phyloP scores from a whole-genome alignment of 805 yeast species.

The Brettanomyces sp. region DNA sequence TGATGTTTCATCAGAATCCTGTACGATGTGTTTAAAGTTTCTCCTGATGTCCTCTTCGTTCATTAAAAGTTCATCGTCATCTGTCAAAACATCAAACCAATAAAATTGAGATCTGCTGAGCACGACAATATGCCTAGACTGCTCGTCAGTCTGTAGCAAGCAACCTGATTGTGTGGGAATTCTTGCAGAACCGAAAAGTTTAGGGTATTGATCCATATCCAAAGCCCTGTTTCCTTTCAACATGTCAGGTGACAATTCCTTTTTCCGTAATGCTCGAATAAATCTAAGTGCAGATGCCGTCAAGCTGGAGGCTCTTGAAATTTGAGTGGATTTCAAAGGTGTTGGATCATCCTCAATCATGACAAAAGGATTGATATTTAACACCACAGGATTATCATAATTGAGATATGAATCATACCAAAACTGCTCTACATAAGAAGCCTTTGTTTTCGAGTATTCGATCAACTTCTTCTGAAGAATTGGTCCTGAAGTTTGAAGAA shows the following conservation, averaged over 20 bases:
- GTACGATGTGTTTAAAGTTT: conserved; percentile 66
- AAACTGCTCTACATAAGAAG: conserved; percentile 85
- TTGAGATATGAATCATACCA: conserved; percentile 88
- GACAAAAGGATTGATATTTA: conserved; percentile 84
- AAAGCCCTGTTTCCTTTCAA: conserved; percentile 53
- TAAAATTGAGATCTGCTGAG: conserved; percentile 81
- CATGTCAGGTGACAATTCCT: conserved; percentile 63
- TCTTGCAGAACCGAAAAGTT: conserved; percentile 79
- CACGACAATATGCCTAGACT: conserved; percentile 74
- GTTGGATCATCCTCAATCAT: conserved; percentile 89
- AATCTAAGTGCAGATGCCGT: conserved; percentile 72
- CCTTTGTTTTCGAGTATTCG: conserved; percentile 50
- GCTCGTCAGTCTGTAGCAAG: conserved; percentile 69
- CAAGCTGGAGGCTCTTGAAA: conserved; percentile 72
- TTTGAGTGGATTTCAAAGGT: conserved; percentile 51
- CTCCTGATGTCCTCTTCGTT: conserved; percentile 66
- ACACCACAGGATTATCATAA: conserved; percentile 85
- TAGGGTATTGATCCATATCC: conserved; percentile 88
- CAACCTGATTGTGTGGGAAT: conserved; percentile 80
- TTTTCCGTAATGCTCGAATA: conserved; percentile 66
- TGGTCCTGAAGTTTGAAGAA: conserved; percentile 47
- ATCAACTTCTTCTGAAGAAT: conserved; percentile 55
- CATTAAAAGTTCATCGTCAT: conserved; percentile 58
- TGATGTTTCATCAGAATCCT: conserved; percentile 53
- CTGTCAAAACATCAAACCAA: conserved; percentile 89